Base-by-base conservation (phyloP, 805 yeast genomes). In the Wickerhamiella dianesei region DNA sequence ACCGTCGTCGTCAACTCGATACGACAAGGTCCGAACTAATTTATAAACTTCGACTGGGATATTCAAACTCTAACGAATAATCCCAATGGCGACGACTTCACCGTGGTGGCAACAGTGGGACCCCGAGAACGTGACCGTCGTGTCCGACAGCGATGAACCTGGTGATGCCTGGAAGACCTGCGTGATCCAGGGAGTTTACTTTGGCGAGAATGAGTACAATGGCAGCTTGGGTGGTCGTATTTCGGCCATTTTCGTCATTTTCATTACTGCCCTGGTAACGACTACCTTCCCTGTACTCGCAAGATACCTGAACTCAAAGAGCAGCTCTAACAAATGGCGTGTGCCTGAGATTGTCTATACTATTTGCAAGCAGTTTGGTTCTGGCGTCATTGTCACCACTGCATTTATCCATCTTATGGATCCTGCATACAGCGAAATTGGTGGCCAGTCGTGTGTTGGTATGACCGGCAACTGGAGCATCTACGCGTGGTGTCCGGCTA, bases 361-460 rank as follows among this genome's bases (percentile, higher is more conserved):
- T 16, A 49, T 61, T 36, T 64, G 64, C 20, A 50, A 61, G 17
- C 74, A 70, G 65, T 80, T 80, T 56, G 89, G 89, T 55, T 72
- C 85, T 3, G 89, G 89, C 45, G 88, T 81, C 41, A 81, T 81
- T 54, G 67, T 81, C 3, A 82, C 88, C 9, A 81, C 89, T 5
- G 84, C 86, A 0, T 82, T 79, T 55, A 72, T 81, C 49, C 89
- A 81, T 63, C 62, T 80, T 48, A 64, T 80, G 52, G 67, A 64
- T 43, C 67, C 67, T 1, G 65, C 67, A 3, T 64, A 64, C 49
- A 48, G 51, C 3, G 60, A 50, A 21, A 63, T 64, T 44, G 67
- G 67, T 2, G 53, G 51, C 16, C 48, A 47, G 35, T 46, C 66
- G 3, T 69, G 74, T 56, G 71, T 69, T 8, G 73, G 70, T 14